phyloP scores from a whole-genome alignment of 805 yeast species.

The Pichia pseudocactophila region DNA sequence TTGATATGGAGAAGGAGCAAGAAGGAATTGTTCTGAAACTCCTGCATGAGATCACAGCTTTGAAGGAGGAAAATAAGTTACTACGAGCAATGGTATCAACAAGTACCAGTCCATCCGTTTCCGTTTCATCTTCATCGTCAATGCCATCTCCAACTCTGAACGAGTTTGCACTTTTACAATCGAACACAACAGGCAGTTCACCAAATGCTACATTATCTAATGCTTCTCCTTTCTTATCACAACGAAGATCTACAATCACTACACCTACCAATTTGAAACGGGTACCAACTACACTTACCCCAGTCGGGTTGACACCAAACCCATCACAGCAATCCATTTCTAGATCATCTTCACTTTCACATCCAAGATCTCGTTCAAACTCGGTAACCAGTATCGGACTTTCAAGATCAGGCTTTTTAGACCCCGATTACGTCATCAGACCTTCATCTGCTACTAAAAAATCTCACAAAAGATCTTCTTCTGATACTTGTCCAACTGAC shows the following conservation, averaged over 20 bases:
- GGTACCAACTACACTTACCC: constrained; percentile 7
- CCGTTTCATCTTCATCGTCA: constrained; percentile 13
- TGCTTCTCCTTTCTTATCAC: constrained; percentile 4
- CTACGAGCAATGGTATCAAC: constrained; percentile 26
- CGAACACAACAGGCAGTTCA: constrained; percentile 11
- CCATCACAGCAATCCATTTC: background rate
- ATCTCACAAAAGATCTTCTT: background rate
- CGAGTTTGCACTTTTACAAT: constrained; percentile 9
- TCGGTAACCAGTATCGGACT: too few species aligned
- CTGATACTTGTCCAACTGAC: background rate
- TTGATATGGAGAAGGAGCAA: constrained; percentile 63
- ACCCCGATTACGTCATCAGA: background rate
- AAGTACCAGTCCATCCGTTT: background rate
- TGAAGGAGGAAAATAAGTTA: constrained; percentile 45
- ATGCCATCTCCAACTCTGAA: constrained; percentile 12
- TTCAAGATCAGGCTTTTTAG: background rate
- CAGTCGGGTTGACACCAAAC: constrained; percentile 2
- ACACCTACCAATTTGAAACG: constrained; percentile 19
- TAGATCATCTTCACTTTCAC: background rate
- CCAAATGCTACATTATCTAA: background rate
- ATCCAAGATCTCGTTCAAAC: too few species aligned
- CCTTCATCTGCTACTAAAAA: background rate
- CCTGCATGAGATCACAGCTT: constrained; percentile 48
- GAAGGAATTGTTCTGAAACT: constrained; percentile 63
- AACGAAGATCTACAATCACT: constrained; percentile 21